Evolutionary conservation across 192 early-diverging fungal species (phyloP).

Genomic region (Umbelopsis sp.): DNA sequence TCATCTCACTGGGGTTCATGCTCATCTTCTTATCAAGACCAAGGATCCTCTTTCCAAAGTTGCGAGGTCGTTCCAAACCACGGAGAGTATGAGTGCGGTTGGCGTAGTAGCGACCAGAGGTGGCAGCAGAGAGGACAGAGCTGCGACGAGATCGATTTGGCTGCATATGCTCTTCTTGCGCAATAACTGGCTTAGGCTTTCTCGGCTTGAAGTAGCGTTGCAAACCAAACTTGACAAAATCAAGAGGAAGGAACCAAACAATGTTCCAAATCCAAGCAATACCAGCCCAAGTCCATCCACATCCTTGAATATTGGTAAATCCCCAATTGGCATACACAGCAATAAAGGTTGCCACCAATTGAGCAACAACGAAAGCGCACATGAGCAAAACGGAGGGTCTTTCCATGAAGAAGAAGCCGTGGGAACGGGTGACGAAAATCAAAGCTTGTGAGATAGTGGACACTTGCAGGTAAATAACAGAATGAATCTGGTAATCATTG

Average conservation of each 20-base stretch:
- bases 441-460: slow-evolving; percentile 78
- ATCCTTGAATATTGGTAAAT: slow-evolving; percentile 69
- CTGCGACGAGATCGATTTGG: slow-evolving; percentile 23
- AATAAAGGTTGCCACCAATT: slow-evolving; percentile 78
- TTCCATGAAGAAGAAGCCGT: slow-evolving; percentile 73
- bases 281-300: slow-evolving; percentile 75
- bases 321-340: slow-evolving; percentile 83
- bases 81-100: slow-evolving; percentile 40
- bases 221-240: slow-evolving; percentile 77
- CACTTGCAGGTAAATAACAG: slow-evolving; percentile 81
- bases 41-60: slow-evolving; percentile 35
- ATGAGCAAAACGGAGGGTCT: slow-evolving; percentile 68
- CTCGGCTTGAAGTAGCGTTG: slow-evolving; percentile 58
- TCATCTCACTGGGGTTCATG: slow-evolving; percentile 69
- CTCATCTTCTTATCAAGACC: slow-evolving; percentile 58
- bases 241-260: slow-evolving; percentile 75
- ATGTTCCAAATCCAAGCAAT: slow-evolving; percentile 81
- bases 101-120: slow-evolving; percentile 37
- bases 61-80: slow-evolving; percentile 34
- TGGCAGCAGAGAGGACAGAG: slow-evolving; percentile 28
- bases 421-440: slow-evolving; percentile 77
- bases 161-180: not conserved
- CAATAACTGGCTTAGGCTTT: slow-evolving; percentile 19
- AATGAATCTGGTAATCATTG: slow-evolving; percentile 71
- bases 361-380: slow-evolving; percentile 69